phyloP scores from a whole-genome alignment of 1,284 basidiomycete species.

The Moesziomyces globuligerus region DNA sequence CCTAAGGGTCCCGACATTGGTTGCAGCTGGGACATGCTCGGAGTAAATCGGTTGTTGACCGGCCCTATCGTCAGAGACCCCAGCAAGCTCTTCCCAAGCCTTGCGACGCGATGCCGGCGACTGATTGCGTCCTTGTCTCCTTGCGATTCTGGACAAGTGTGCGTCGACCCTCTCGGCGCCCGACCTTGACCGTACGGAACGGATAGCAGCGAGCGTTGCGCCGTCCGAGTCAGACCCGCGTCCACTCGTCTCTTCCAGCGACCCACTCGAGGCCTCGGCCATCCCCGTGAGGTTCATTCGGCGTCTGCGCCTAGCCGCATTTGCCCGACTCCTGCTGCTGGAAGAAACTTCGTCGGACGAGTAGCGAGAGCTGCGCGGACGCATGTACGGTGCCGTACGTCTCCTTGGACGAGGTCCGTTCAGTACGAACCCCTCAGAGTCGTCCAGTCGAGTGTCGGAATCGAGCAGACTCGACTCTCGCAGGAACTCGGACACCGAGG shows the following conservation, averaged over 20 bases:
- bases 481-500: constrained; percentile 10
- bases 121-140: neutral
- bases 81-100: constrained; percentile 21
- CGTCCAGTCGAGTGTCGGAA: constrained; percentile 1
- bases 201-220: constrained; percentile 11
- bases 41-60: neutral
- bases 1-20: too few relatives aligned
- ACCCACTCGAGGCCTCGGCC: constrained; percentile 21
- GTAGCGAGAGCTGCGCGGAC: neutral
- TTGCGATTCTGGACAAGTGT: neutral
- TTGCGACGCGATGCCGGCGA: neutral
- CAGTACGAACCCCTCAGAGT: constrained; percentile 3
- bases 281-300: constrained; percentile 7
- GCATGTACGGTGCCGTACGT: constrained; percentile 25
- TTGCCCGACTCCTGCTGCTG: constrained; percentile 14
- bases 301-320: constrained; percentile 7
- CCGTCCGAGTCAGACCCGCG: constrained; percentile 16
- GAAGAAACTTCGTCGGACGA: constrained; percentile 36
- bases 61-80: neutral
- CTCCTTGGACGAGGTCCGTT: constrained; percentile 26
- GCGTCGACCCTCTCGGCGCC: neutral
- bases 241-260: constrained; percentile 15
- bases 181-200: neutral
- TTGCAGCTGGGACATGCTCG: too few relatives aligned
- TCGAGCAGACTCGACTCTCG: constrained; percentile 5